Conservation (phyloP, 768 basidiomycete genomes). For the Lepiota venenata region DNA sequence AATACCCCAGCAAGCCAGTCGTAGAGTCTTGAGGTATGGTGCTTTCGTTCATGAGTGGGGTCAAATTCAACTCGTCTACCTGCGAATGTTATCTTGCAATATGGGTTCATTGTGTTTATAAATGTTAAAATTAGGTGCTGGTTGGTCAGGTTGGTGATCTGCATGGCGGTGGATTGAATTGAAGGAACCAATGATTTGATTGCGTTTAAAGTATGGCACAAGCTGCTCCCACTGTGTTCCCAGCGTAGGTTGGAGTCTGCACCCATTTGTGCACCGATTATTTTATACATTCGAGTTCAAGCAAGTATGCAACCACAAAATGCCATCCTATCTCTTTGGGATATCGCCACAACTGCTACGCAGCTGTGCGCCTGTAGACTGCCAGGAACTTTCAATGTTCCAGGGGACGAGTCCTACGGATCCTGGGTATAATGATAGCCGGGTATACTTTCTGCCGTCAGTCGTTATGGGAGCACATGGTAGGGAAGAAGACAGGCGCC, state of each 20-base stretch:
- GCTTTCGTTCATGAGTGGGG: too few relatives aligned
- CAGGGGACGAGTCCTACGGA: neutral
- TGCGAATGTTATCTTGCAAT: neutral
- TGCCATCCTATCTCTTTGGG: neutral
- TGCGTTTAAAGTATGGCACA: neutral
- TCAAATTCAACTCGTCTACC: neutral
- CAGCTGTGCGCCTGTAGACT: too few relatives aligned
- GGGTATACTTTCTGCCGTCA: neutral
- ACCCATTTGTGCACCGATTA: too few relatives aligned
- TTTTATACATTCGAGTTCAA: too few relatives aligned
- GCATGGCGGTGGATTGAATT: neutral
- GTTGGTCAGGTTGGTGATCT: too few relatives aligned
- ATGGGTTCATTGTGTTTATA: neutral
- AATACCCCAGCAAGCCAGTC: neutral
- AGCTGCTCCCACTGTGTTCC: neutral
- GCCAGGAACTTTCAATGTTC: neutral
- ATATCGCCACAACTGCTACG: neutral
- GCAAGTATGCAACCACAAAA: neutral
- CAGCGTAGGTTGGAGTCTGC: too few relatives aligned
- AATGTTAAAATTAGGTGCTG: too few relatives aligned
- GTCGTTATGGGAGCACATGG: neutral
- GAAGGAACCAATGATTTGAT: neutral
- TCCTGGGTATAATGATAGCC: neutral
- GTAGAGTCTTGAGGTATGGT: too few relatives aligned
- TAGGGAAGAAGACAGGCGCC: neutral